Conservation (phyloP, 2,329 filamentous ascomycete species). For the Diaporthe eres region DNA sequence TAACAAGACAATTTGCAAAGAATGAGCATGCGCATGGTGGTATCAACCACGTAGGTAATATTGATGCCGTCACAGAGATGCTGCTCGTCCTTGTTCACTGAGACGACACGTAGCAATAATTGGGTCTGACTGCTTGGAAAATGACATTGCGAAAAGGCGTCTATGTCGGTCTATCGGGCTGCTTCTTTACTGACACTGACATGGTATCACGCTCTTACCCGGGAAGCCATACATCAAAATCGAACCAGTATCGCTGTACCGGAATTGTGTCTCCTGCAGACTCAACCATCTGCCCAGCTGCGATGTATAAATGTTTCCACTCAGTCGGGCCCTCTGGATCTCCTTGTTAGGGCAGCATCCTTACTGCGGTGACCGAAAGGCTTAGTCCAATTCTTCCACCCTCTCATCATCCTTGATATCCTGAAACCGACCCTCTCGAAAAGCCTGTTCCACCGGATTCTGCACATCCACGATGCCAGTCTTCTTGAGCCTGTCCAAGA, state of each 20-base stretch:
- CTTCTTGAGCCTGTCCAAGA: constrained; percentile 68
- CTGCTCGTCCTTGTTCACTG: background rate
- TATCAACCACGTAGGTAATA: too few relatives aligned
- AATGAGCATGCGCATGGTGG: background rate
- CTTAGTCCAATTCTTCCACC: constrained; percentile 58
- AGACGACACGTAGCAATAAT: background rate
- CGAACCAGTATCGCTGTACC: background rate
- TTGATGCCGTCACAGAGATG: background rate
- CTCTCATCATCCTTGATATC: constrained; percentile 74
- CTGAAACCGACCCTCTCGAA: constrained; percentile 78
- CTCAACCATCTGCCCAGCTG: background rate
- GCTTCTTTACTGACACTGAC: background rate
- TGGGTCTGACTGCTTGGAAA: background rate
- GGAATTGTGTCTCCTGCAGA: background rate
- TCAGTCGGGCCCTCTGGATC: constrained; percentile 38
- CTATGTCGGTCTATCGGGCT: constrained; percentile 6
- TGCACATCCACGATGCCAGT: constrained; percentile 84
- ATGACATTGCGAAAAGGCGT: background rate
- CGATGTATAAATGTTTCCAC: background rate
- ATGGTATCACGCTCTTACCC: constrained; percentile 4
- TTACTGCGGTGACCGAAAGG: background rate
- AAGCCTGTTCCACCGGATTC: constrained; percentile 81
- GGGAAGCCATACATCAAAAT: background rate
- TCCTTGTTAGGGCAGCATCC: constrained; percentile 26
- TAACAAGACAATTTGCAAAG: background rate